phyloP scores from a whole-genome alignment of 495 filamentous ascomycete species.

The Talaromyces stipitatus region DNA sequence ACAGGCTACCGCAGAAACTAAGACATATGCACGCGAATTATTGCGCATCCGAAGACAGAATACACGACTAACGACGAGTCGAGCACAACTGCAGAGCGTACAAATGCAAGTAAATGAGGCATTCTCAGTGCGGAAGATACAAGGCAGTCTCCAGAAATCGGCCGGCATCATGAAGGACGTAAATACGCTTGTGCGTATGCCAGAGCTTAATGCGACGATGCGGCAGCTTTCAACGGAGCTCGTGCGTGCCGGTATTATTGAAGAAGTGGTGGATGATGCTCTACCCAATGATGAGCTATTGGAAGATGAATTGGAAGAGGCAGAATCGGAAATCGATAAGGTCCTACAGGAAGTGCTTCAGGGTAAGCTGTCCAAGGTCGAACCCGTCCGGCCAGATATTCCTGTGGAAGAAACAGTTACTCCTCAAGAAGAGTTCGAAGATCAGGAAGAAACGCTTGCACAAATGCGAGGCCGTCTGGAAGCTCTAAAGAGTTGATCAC shows the following conservation, averaged over 20 bases:
- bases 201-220: constrained; percentile 87
- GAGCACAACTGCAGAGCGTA: constrained; percentile 88
- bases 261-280: constrained; percentile 89
- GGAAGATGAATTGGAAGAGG: constrained; percentile 83
- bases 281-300: constrained; percentile 63
- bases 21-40: constrained; percentile 81
- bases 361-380: constrained; percentile 67
- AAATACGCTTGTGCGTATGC: constrained; percentile 74
- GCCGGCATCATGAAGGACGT: constrained; percentile 97
- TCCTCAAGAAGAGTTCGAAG: constrained; percentile 71
- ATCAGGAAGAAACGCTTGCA: constrained; percentile 77
- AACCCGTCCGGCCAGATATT: constrained; percentile 42
- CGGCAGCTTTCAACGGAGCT: constrained; percentile 78
- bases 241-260: constrained; percentile 91
- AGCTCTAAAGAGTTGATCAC: constrained; percentile 76
- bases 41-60: constrained; percentile 72
- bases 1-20: constrained; percentile 70
- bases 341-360: constrained; percentile 82
- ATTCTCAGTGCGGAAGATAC: constrained; percentile 91
- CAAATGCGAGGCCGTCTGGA: constrained; percentile 91
- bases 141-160: constrained; percentile 78
- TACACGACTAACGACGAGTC: constrained; percentile 67
- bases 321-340: constrained; percentile 86
- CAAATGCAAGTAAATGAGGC: constrained; percentile 98
- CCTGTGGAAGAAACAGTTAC: constrained; percentile 48